Evolutionary conservation across 108 stramenopile species (phyloP), one percentile per base, ranked within the genome.

Genomic region (Nitzschia sp.): DNA sequence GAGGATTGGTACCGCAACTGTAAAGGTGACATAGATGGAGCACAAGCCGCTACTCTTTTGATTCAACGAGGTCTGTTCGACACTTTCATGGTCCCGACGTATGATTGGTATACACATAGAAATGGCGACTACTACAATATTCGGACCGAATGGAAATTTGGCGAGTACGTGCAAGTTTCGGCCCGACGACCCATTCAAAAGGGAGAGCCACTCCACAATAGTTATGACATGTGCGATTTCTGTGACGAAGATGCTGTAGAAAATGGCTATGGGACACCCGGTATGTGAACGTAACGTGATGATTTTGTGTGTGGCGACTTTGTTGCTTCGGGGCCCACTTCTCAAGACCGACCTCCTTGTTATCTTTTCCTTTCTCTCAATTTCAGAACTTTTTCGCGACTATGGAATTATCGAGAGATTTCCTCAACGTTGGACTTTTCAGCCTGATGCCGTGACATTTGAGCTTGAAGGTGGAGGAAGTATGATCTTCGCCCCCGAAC

Each of bases 31-130:
- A 0, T 4, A 15, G 2, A 47, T 0, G 32, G 31, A 0, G 31
- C 34, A 25, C 51, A 67, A 18, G 71, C 63, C 0, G 65, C 71
- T 13, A 23, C 53, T 24, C 21, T 81, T 21, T 69, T 88, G 6
- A 55, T 82, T 3, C 72, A 87, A 27, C 63, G 86, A 32, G 74
- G 79, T 0, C 82, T 84, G 73, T 81, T 84, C 51, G 58, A 73
- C 27, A 76, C 76, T 0, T 61, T 83, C 54, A 71, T 93, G 77
- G 79, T 93, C 76, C 91, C 91, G 0, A 17, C 67, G 8, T 75
- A 65, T 54, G 81, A 82, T 60, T 45, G 54, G 72, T 28, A 61
- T n/a, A 68, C 66, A n/a, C 77, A 78, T 47, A 23, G 34, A 5
- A 74, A 78, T 48, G 77, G 71, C 47, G 4, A 59, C 2, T 28